Evolutionary conservation across 257 asterid genomes (phyloP), one percentile per base, ranked within the genome.

Genomic region (Solanum ahanhuiri): DNA sequence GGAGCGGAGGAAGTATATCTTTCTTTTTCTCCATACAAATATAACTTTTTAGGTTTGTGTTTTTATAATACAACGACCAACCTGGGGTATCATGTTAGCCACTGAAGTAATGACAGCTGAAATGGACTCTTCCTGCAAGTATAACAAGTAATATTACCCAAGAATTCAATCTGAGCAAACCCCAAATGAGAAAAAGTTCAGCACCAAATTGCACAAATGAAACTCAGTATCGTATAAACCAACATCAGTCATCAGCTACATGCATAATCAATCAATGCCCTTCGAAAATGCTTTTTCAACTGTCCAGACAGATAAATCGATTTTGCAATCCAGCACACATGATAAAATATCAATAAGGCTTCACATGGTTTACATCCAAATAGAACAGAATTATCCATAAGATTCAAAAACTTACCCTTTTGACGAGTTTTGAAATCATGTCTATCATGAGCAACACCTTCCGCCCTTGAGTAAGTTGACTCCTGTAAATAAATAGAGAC

Each of bases 71-170:
- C 85, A 60, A 87, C 86, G 86, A 89, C 92, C 88, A 89, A 96
- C 99, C 99, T 96, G 98, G 71, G 99, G 99, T 90, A 96, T 92
- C 98, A 94, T 93, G 92, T 93, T 96, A 87, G 98, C 94, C 87
- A 93, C 98, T 87, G 98, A 95, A 71, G 94, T 95, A 85, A 95
- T 92, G 87, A 95, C 97, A 87, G 98, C 95, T 66, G 99, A 95
- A 88, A 96, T 90, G 89, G 98, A 95, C 54, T 91, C 97, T 90
- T 96, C 99, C 99, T 96, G 95, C 86, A 88, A 87, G 89, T 89
- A 87, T 83, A 76, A 81, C 72, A 58, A 85, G 60, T 15, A 82
- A 82, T 39, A 43, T 45, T 43, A 25, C 81, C 22, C 79, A 63
- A 76, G 86, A 17, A 48, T 81, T 81, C 31, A 8, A 23, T 81